These are phyloP conservation scores for Pseudozyma thailandica DNA, from an alignment of 1,284 basidiomycete species.

Conservation along the genomic window DNA sequence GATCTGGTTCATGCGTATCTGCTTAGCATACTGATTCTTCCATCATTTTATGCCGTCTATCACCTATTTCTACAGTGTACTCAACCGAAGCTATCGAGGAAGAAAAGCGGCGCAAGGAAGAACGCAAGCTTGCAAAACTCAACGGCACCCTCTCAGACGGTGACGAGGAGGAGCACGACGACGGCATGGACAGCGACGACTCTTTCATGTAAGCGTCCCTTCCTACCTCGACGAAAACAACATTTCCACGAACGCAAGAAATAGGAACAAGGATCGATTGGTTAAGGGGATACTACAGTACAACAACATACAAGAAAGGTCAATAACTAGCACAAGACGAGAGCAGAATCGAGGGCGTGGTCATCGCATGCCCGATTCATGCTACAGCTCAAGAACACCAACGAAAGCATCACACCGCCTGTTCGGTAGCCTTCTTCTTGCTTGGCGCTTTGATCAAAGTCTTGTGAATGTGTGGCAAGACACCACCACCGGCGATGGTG, in stretches of 20 bases:
- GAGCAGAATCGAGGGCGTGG: constrained; percentile 12
- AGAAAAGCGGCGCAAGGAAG: constrained; percentile 42
- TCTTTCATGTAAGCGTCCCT: constrained; percentile 57
- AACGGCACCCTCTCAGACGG: constrained; percentile 19
- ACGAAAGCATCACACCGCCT: not conserved
- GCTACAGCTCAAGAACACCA: not conserved
- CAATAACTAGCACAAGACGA: constrained; percentile 23
- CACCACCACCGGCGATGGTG: constrained; percentile 81
- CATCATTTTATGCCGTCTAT: not conserved
- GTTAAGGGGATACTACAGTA: constrained; percentile 32
- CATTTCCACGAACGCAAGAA: no score
- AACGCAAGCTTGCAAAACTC: constrained; percentile 42
- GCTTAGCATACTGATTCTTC: no score
- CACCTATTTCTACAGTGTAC: constrained; percentile 40
- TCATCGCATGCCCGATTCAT: not conserved
- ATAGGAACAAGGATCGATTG: constrained; percentile 5
- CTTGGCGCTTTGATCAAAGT: constrained; percentile 57
- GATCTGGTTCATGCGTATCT: no score
- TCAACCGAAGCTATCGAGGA: constrained; percentile 61
- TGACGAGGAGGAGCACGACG: constrained; percentile 40
- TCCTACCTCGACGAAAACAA: not conserved
- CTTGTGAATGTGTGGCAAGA: constrained; percentile 97
- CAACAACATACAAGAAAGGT: constrained; percentile 34
- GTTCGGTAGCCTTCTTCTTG: constrained; percentile 52
- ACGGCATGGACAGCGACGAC: constrained; percentile 56